Evolutionary conservation across 306 rosid species (phyloP), one percentile per base, ranked within the genome.

Genomic region (Sicyos edulis): DNA sequence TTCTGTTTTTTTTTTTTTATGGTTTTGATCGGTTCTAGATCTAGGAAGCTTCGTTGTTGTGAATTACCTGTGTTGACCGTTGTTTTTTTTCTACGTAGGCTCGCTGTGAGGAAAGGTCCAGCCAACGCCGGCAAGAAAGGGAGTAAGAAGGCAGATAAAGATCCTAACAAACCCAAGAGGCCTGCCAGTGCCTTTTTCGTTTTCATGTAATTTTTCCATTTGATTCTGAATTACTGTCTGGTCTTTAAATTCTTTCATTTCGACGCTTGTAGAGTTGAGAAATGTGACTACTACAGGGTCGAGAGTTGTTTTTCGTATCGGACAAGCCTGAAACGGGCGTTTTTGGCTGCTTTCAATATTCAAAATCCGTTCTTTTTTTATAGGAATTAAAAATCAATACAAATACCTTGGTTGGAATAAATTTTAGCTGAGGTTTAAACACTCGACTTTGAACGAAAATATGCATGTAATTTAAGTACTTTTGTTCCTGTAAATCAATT

Each of bases 91-190:
- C 10, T 15, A 54, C 34, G 53, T 56, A 91, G 97, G 77, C 92
- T 91, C 42, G 83, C 89, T 17, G 97, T 91, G 83, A 90, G 88
- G 88, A 88, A 86, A 70, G 83, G 81, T 8, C 80, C 67, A 10
- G 76, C 82, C 10, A 87, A 82, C 65, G 78, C 72, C 0, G 76
- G 65, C 3, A 75, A 70, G 72, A 76, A 56, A 72, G 51, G 66
- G 8, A 45, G 75, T 58, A 80, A 77, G 80, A 89, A 91, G 77
- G 86, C 91, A 0, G 87, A 83, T 0, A 89, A 91, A 64, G 97
- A 91, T 70, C 97, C 97, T 26, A 89, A 91, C 90, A 89, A 89
- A 83, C 97, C 97, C 6, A 91, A 91, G 86, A 84, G 96, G 65
- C 96, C 96, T 0, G 79, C 97, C n/a, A 89, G 96, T 78, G 93